A percentile compares a stretch with the other conserved stretches of the same genome.
phyloP scores from a whole-genome alignment of 257 asterid genomes.

The Primulina huaijiensis region DNA sequence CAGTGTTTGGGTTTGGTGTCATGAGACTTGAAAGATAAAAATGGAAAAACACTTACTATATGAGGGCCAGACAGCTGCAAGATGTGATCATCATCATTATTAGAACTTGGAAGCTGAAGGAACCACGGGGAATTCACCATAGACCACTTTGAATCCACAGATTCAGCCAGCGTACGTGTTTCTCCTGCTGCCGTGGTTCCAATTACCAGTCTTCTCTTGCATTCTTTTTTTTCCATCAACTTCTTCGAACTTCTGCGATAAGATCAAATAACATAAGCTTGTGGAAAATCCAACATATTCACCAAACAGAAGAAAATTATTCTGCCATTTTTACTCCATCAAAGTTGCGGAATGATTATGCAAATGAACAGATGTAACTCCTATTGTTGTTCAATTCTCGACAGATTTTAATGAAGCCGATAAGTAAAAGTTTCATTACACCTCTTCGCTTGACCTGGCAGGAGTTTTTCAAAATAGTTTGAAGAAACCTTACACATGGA shows the following conservation, averaged over 20 bases:
- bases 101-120: slow-evolving; percentile 44
- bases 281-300: slow-evolving; percentile 21
- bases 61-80: slow-evolving; percentile 68
- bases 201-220: slow-evolving; percentile 47
- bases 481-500: not conserved
- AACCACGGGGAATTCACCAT: slow-evolving; percentile 72
- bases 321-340: not conserved
- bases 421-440: not conserved
- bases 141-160: slow-evolving; percentile 59
- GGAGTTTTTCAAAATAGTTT: not conserved
- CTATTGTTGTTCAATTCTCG: not conserved
- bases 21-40: slow-evolving; percentile 7
- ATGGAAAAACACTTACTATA: slow-evolving; percentile 48
- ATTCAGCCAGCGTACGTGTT: slow-evolving; percentile 59
- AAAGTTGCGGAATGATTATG: not conserved
- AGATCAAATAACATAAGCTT: slow-evolving; percentile 23
- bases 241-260: slow-evolving; percentile 52
- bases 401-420: not conserved
- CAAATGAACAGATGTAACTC: slow-evolving; percentile 2
- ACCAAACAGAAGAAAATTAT: slow-evolving; percentile 19
- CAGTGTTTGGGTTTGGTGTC: not conserved
- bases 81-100: slow-evolving; percentile 56
- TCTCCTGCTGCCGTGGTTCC: slow-evolving; percentile 55
- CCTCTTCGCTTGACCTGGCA: slow-evolving; percentile 5
- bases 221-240: slow-evolving; percentile 45